Conservation (phyloP, 805 yeast genomes). For the Wickerhamomyces alni region DNA sequence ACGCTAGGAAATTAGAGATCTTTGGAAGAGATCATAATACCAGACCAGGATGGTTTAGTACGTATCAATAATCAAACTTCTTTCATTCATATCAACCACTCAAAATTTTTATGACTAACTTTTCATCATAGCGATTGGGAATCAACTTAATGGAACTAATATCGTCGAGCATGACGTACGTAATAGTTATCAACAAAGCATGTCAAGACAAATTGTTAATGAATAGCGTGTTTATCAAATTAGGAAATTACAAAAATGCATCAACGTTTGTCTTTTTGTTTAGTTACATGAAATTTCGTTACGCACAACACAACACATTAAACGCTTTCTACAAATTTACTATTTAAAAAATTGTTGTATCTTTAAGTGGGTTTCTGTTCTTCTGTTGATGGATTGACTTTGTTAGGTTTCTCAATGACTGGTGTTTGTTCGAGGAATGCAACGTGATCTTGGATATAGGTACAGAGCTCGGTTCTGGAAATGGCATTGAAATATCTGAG, state of each 20-base stretch:
- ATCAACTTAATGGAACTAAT: conserved; percentile 58
- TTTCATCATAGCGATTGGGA: conserved; percentile 54
- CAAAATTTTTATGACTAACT: too few relatives aligned
- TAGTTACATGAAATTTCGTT: too few relatives aligned
- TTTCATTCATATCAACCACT: too few relatives aligned
- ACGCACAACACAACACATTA: too few relatives aligned
- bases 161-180: conserved; percentile 55
- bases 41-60: conserved; percentile 83
- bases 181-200: conserved; percentile 25
- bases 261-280: conserved; percentile 3
- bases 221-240: background rate
- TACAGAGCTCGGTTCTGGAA: conserved; percentile 38
- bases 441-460: conserved; percentile 40
- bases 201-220: background rate
- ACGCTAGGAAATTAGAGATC: conserved; percentile 76
- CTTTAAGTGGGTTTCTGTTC: too few relatives aligned
- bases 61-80: conserved; percentile 11
- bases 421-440: conserved; percentile 27
- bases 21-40: conserved; percentile 86
- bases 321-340: too few relatives aligned
- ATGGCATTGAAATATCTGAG: conserved; percentile 40
- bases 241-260: conserved; percentile 3
- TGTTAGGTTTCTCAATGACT: background rate
- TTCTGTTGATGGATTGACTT: too few relatives aligned
- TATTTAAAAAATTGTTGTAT: too few relatives aligned